Percentiles rank a stretch among this genome's conserved stretches.
phyloP scores from a whole-genome alignment of 2,329 filamentous ascomycete genomes.

The Penicillium hesseltinei region DNA sequence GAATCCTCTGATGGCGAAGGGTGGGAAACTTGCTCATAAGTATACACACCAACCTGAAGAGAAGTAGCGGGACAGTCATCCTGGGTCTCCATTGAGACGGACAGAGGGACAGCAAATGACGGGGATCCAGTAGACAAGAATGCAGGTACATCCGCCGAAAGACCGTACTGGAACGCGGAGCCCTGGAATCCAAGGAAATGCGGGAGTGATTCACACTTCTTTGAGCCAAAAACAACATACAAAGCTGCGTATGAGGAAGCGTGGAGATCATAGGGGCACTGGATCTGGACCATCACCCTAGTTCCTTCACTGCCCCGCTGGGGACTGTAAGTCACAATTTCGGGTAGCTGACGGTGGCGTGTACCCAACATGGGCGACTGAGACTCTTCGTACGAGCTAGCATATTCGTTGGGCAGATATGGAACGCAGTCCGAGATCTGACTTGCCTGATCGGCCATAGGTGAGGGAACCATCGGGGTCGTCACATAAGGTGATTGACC shows the following conservation, averaged over 20 bases:
- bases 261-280: constrained; percentile 72
- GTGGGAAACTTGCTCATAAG: constrained; percentile 53
- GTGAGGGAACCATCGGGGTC: constrained; percentile 39
- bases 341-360: constrained; percentile 58
- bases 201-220: constrained; percentile 67
- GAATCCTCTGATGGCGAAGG: constrained; percentile 43
- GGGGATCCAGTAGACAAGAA: constrained; percentile 57
- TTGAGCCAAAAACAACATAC: constrained; percentile 73
- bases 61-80: constrained; percentile 51
- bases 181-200: constrained; percentile 59
- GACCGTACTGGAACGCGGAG: constrained; percentile 65
- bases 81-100: constrained; percentile 59
- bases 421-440: constrained; percentile 43
- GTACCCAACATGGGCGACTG: constrained; percentile 66
- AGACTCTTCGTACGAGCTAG: constrained; percentile 58
- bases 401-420: constrained; percentile 40
- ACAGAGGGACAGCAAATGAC: constrained; percentile 57
- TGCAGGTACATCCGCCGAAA: constrained; percentile 70
- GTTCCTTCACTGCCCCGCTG: constrained; percentile 66
- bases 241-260: constrained; percentile 55
- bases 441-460: constrained; percentile 42
- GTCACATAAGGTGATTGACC: constrained; percentile 41
- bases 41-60: constrained; percentile 61
- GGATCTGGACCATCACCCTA: constrained; percentile 70
- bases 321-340: constrained; percentile 70